Evolutionary conservation across 1,139 yeast genomes (phyloP).

Genomic region (Pichia sp.): DNA sequence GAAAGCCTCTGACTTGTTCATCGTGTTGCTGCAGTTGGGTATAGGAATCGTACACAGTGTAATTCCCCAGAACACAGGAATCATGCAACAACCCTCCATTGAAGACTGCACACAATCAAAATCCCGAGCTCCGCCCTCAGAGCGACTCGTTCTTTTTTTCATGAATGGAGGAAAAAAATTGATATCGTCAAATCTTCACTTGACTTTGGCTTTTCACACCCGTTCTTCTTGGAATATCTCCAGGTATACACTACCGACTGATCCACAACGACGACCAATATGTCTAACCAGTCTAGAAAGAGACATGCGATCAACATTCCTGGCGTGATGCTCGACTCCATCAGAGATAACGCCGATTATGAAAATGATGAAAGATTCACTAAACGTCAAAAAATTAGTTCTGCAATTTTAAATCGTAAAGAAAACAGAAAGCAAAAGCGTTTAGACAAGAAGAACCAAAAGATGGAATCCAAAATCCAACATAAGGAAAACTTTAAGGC

Average conservation of each 20-base stretch:
- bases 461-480: conserved; percentile 9
- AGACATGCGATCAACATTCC: conserved; percentile 62
- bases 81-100: neutral
- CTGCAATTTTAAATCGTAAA: conserved; percentile 42
- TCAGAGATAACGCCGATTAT: conserved; percentile 43
- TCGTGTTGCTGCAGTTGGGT: neutral
- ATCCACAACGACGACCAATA: too few relatives aligned
- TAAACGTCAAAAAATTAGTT: conserved; percentile 34
- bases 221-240: too few relatives aligned
- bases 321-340: conserved; percentile 62
- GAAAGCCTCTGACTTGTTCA: conserved; percentile 20
- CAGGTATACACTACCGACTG: too few relatives aligned
- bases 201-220: neutral
- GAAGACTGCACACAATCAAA: neutral
- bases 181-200: neutral
- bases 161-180: neutral
- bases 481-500: conserved; percentile 6
- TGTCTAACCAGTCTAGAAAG: conserved; percentile 18
- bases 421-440: conserved; percentile 60
- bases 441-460: conserved; percentile 43
- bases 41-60: too few relatives aligned
- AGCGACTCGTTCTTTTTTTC: neutral
- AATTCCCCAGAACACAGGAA: too few relatives aligned
- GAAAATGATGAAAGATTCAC: conserved; percentile 40
- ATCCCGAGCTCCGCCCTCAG: neutral